Evolutionary conservation across 257 asterid species (phyloP), one percentile per base, ranked within the genome.

Genomic region (Capsicum pubescens): DNA sequence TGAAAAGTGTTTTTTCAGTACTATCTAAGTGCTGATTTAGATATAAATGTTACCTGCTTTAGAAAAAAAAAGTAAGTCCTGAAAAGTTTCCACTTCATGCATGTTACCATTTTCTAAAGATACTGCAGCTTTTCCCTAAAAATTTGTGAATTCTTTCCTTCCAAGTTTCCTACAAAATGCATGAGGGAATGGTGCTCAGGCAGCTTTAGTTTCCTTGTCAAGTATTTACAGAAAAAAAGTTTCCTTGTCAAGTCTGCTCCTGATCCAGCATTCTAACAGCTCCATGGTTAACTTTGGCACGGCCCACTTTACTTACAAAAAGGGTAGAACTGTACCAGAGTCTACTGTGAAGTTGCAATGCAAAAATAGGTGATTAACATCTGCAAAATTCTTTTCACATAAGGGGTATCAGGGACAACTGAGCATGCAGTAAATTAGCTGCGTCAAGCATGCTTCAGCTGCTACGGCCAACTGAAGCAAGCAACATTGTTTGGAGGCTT

Each of bases 161-260:
- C 8, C 44, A 74, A 74, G 44, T 48, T 11, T 48, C 80, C 60
- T 10, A 72, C 42, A 21, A 72, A 72, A 72, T 46, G 56, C 59
- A 72, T 46, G n/a, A 21, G 14, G 17, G 12, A 72, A 11, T 46
- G 59, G 80, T 46, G 80, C 14, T 72, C 35, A 19, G 80, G 60
- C 13, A 74, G 60, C 80, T 74, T 74, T 74, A 48, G 80, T 52
- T 74, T 72, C 60, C 60, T 72, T 19, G 17, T 71, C 58, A 71
- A 11, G 79, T 71, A 71, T 10, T 69, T 69, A 6, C 52, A 42
- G 15, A 10, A n/a, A n/a, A 71, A 10, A n/a, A n/a, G 1, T 10
- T 46, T 3, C 58, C 59, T 46, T 11, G 58, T 71, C 80, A 71
- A 46, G 36, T 19, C 35, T 71, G 56, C 79, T 48, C 80, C 42